Conservation (phyloP, 139 green algal genomes). For the Haematococcus sp. region DNA sequence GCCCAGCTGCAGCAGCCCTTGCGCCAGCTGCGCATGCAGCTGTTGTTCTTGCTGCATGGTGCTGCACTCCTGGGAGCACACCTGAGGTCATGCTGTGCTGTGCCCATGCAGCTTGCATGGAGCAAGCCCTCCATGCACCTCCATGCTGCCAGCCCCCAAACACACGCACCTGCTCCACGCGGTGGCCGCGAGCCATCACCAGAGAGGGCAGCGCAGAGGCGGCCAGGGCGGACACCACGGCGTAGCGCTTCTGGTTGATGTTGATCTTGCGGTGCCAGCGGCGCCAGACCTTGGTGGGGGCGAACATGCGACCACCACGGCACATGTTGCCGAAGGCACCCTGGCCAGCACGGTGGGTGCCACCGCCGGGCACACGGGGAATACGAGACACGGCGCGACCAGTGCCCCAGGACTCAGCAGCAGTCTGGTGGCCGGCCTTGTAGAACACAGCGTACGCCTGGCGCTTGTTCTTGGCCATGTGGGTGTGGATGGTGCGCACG, state of each 20-base stretch:
- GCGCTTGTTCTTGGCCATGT: conserved; percentile 95
- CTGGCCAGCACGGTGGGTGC: conserved; percentile 93
- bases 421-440: conserved; percentile 94
- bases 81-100: not conserved
- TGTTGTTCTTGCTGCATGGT: conserved; percentile 6
- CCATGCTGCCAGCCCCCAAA: not conserved
- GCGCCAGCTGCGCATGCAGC: not conserved
- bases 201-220: conserved; percentile 93
- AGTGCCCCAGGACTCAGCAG: conserved; percentile 98
- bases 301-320: conserved; percentile 97
- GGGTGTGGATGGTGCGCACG: conserved; percentile 88
- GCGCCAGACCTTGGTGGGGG: conserved; percentile 95
- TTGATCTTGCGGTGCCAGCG: conserved; percentile 98
- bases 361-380: conserved; percentile 92
- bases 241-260: conserved; percentile 96
- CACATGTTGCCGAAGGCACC: conserved; percentile 99
- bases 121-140: not conserved
- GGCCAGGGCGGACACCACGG: conserved; percentile 91
- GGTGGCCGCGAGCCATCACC: conserved; percentile 95
- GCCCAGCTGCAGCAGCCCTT: not conserved
- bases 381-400: conserved; percentile 99
- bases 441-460: conserved; percentile 95
- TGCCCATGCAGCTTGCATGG: not conserved
- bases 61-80: not conserved
- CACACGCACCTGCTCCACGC: conserved; percentile 69